Conservation (phyloP, 208 protist genomes). For the Phytomonas francai region DNA sequence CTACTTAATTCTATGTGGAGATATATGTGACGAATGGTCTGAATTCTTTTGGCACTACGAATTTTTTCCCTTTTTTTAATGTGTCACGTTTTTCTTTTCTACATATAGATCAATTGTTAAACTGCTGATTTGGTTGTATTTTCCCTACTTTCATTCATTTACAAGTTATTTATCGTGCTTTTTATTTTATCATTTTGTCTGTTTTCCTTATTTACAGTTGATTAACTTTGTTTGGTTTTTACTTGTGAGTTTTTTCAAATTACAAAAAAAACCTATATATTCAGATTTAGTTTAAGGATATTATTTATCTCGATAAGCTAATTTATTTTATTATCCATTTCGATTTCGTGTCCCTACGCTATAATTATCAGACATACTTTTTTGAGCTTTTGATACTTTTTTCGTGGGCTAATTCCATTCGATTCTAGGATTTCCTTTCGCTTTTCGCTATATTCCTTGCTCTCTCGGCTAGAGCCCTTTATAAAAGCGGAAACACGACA, state of each 20-base stretch:
- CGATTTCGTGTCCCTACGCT: background rate
- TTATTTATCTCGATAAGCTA: background rate
- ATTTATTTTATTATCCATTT: background rate
- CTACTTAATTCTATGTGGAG: constrained; percentile 7
- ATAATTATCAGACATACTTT: constrained; percentile 2
- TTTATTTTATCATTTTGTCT: constrained; percentile 10
- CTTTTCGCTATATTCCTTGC: background rate
- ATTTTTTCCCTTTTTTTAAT: constrained; percentile 15
- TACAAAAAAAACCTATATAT: background rate
- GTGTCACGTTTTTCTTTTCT: constrained; percentile 11
- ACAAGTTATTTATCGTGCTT: background rate
- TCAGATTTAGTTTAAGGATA: constrained; percentile 2
- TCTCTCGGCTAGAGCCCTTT: too few relatives aligned
- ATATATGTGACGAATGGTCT: background rate
- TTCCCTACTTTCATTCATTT: constrained; percentile 12
- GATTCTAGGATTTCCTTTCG: constrained; percentile 5
- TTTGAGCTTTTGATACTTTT: background rate
- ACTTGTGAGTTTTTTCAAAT: background rate
- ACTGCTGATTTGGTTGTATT: background rate
- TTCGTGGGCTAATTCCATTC: background rate
- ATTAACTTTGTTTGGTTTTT: constrained; percentile 3
- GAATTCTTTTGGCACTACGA: constrained; percentile 10
- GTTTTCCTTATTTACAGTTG: constrained; percentile 1
- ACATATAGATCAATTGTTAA: background rate
- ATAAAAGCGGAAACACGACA: too few relatives aligned